Conservation (phyloP, 1,139 yeast genomes). For the Saccharomyces hybrid region DNA sequence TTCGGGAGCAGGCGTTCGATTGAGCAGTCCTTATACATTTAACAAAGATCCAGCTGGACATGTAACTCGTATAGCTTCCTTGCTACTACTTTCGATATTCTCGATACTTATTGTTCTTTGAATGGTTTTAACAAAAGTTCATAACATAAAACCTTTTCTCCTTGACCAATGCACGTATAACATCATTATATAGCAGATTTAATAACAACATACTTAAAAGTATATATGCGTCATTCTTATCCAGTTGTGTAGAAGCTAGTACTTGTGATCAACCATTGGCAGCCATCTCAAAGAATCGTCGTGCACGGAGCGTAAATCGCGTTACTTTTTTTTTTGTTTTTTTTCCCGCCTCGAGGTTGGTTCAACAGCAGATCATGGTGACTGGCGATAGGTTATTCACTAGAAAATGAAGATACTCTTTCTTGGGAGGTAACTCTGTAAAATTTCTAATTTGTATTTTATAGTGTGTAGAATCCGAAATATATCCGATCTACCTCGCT, state of each 20-base stretch:
- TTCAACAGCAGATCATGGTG: slow-evolving; percentile 1
- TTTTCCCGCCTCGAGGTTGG: neutral
- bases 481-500: neutral
- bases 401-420: neutral
- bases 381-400: neutral
- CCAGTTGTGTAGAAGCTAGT: neutral
- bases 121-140: neutral
- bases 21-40: neutral
- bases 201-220: neutral
- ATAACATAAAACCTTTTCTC: neutral
- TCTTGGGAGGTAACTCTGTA: neutral
- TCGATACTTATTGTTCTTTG: neutral
- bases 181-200: neutral
- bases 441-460: neutral
- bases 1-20: neutral
- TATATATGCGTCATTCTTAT: neutral
- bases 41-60: neutral
- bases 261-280: neutral
- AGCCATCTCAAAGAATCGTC: neutral
- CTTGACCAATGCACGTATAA: neutral
- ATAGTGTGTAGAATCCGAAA: neutral
- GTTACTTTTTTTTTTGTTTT: neutral
- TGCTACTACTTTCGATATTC: neutral
- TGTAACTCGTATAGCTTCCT: neutral
- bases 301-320: neutral